These are phyloP conservation scores for Lactarius sanguifluus DNA, from an alignment of 768 basidiomycete genomes.

Conservation along the genomic window DNA sequence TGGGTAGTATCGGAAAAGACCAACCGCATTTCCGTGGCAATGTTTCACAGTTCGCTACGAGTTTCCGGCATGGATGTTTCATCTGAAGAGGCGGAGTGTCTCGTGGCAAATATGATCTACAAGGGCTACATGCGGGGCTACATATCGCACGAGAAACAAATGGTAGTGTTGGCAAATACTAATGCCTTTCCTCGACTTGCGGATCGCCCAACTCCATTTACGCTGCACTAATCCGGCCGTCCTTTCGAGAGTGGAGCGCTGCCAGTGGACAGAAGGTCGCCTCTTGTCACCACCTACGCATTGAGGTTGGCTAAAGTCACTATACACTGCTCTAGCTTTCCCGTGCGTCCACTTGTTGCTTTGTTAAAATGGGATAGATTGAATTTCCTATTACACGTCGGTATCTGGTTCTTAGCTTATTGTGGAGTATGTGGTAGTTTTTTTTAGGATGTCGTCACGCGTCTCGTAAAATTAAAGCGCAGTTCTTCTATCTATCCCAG, in stretches of 20 bases:
- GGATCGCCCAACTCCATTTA: slow-evolving; percentile 58
- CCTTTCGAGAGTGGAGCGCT: not conserved
- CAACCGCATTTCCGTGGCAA: slow-evolving; percentile 75
- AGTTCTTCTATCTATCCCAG: slow-evolving; percentile 53
- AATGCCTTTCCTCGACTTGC: slow-evolving; percentile 79
- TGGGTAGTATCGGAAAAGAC: slow-evolving; percentile 77
- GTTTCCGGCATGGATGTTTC: slow-evolving; percentile 70
- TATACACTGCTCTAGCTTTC: not conserved
- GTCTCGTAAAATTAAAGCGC: slow-evolving; percentile 1
- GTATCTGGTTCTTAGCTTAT: not conserved
- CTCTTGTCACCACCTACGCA: not conserved
- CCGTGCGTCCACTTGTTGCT: not conserved
- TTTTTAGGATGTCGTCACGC: not conserved
- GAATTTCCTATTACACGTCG: not conserved
- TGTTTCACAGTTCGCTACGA: slow-evolving; percentile 75
- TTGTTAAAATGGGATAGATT: not conserved
- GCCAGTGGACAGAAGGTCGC: not conserved
- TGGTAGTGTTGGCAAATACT: slow-evolving; percentile 81
- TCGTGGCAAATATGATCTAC: slow-evolving; percentile 94
- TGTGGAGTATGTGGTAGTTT: not conserved
- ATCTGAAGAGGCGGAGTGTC: slow-evolving; percentile 86
- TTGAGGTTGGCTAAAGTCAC: not conserved
- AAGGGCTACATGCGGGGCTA: slow-evolving; percentile 93
- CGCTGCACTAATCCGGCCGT: slow-evolving; percentile 31
- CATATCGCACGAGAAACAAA: slow-evolving; percentile 93